A percentile compares a stretch with the other conserved stretches of the same genome.
Evolutionary conservation across 495 filamentous ascomycete species (phyloP).

Genomic region (Gamarada debralockiae): DNA sequence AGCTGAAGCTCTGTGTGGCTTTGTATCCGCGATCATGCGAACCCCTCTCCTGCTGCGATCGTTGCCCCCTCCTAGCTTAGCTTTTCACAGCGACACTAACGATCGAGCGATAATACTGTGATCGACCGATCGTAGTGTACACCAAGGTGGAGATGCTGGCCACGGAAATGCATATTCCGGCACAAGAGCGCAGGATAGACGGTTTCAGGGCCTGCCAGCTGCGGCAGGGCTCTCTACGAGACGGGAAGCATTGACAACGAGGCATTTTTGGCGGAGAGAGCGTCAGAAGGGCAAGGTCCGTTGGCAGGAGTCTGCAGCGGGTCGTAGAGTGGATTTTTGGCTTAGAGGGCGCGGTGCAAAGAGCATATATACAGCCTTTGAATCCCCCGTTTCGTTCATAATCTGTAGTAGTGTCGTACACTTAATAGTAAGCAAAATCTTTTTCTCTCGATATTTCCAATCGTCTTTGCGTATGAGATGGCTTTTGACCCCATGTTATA

Average conservation of each 20-base stretch:
- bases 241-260: not conserved
- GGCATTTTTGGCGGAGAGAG: not conserved
- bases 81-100: too few species aligned
- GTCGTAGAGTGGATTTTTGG: not conserved
- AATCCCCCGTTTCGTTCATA: not conserved
- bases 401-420: not conserved
- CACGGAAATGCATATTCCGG: not conserved
- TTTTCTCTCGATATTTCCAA: not conserved
- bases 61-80: too few species aligned
- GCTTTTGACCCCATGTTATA: not conserved
- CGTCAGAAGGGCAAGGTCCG: not conserved
- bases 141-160: not conserved
- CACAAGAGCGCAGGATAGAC: not conserved
- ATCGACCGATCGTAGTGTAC: too few species aligned
- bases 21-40: too few species aligned
- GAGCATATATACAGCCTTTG: not conserved
- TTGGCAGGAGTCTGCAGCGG: not conserved
- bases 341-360: not conserved
- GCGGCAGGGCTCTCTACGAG: not conserved
- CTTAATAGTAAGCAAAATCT: not conserved
- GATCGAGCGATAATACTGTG: too few species aligned
- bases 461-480: not conserved
- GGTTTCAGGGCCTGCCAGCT: not conserved
- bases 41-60: too few species aligned
- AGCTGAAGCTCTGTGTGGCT: too few species aligned